These are phyloP conservation scores for Baudoinia panamericana DNA, from an alignment of 495 filamentous ascomycete genomes.

Conservation along the genomic window DNA sequence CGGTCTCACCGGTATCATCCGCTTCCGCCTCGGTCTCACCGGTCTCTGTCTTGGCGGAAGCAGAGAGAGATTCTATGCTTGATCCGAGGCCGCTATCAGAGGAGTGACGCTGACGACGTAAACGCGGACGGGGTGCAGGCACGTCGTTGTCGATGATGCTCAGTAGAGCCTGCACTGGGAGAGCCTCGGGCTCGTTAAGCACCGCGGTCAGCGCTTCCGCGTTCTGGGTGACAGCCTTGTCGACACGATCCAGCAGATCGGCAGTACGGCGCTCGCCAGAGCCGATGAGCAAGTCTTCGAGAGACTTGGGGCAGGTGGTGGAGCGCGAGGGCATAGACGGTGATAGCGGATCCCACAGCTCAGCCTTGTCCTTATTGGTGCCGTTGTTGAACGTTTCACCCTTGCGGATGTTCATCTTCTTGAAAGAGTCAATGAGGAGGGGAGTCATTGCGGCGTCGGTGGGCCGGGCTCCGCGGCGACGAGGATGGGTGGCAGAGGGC, in stretches of 20 bases:
- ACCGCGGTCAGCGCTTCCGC: constrained; percentile 17
- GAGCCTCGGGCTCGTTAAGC: constrained; percentile 29
- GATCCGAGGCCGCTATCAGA: constrained; percentile 53
- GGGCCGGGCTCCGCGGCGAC: constrained; percentile 25
- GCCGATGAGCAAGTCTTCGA: constrained; percentile 27
- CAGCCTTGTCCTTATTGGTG: constrained; percentile 33
- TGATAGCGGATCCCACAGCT: constrained; percentile 18
- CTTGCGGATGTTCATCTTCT: constrained; percentile 39
- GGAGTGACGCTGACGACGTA: constrained; percentile 40
- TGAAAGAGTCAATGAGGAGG: constrained; percentile 20
- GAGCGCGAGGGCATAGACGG: constrained; percentile 45
- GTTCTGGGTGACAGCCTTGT: constrained; percentile 24
- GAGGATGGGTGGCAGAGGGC: constrained; percentile 26
- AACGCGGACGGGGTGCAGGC: constrained; percentile 32
- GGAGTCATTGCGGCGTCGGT: constrained; percentile 15
- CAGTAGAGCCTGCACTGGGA: constrained; percentile 25
- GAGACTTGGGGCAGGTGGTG: constrained; percentile 46
- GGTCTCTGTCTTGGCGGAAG: constrained; percentile 4
- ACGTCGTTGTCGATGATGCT: constrained; percentile 13
- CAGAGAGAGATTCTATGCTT: constrained; percentile 33
- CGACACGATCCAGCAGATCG: constrained; percentile 25
- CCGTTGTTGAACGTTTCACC: constrained; percentile 50
- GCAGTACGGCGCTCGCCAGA: constrained; percentile 22
- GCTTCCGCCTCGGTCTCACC: constrained; percentile 12
- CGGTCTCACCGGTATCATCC: background rate